Conservation (phyloP, 129 eudicot genomes). For the Flaveria trinervia region DNA sequence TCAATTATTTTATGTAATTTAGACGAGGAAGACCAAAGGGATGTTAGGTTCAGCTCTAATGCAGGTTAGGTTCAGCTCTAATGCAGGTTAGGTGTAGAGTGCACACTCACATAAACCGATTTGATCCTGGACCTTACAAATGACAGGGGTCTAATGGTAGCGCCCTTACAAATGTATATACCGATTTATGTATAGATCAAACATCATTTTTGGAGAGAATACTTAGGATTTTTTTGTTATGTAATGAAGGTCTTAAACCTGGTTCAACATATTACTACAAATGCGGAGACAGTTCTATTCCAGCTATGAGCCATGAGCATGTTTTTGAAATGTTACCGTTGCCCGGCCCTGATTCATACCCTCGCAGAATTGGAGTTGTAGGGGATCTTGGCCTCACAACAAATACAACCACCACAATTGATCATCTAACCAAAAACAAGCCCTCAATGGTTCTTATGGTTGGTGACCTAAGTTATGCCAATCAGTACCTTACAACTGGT, state of each 20-base stretch:
- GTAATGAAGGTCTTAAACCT: slow-evolving; percentile 70
- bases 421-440: slow-evolving; percentile 64
- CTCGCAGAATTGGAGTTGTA: slow-evolving; percentile 64
- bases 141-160: too few relatives aligned
- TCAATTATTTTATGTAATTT: too few relatives aligned
- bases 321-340: slow-evolving; percentile 54
- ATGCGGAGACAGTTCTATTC: slow-evolving; percentile 79
- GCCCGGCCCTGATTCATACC: slow-evolving; percentile 58
- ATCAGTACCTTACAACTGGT: slow-evolving; percentile 84
- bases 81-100: too few relatives aligned
- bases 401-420: slow-evolving; percentile 77
- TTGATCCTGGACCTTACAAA: too few relatives aligned
- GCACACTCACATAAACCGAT: too few relatives aligned
- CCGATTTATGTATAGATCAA: neutral
- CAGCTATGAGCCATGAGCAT: slow-evolving; percentile 82
- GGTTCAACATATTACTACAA: slow-evolving; percentile 73
- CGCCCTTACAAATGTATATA: too few relatives aligned
- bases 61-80: too few relatives aligned
- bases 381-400: slow-evolving; percentile 92
- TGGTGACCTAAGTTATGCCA: slow-evolving; percentile 85
- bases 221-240: neutral
- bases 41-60: too few relatives aligned
- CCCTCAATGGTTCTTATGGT: slow-evolving; percentile 76
- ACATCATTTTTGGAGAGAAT: neutral
- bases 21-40: too few relatives aligned